phyloP scores from a whole-genome alignment of 2,329 filamentous ascomycete species.

The Alternaria ethzedia region DNA sequence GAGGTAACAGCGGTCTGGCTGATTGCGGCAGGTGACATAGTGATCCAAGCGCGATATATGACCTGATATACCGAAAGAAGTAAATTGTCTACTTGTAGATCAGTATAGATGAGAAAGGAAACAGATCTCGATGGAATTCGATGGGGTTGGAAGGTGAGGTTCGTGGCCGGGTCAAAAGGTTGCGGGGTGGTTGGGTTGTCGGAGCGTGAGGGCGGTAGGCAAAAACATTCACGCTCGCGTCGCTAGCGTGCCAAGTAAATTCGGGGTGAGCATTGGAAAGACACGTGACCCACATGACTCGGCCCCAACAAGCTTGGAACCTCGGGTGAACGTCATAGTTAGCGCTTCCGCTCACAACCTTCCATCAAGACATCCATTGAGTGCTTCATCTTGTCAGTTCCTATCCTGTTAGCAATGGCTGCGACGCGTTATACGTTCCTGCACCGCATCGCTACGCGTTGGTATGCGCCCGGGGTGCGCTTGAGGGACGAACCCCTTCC shows the following conservation, averaged over 20 bases:
- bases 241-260: slow-evolving; percentile 33
- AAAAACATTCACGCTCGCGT: slow-evolving; percentile 51
- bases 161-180: slow-evolving; percentile 15
- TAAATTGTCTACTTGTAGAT: slow-evolving; percentile 7
- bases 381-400: not conserved
- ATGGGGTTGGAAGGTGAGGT: slow-evolving; percentile 29
- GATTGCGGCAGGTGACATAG: slow-evolving; percentile 46
- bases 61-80: slow-evolving; percentile 29
- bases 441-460: not conserved
- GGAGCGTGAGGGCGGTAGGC: slow-evolving; percentile 37
- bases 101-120: not conserved
- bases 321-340: slow-evolving; percentile 15
- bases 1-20: slow-evolving; percentile 27
- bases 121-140: slow-evolving; percentile 28
- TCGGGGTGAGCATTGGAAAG: slow-evolving; percentile 27
- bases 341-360: not conserved
- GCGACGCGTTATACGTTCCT: not conserved
- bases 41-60: slow-evolving; percentile 33
- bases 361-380: not conserved
- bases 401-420: not conserved
- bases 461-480: not conserved
- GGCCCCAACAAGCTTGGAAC: slow-evolving; percentile 6
- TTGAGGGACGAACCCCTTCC: not conserved
- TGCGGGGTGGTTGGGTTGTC: slow-evolving; percentile 33
- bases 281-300: slow-evolving; percentile 33